Conservation (phyloP, 192 early-diverging fungal species). For the Linnemannia zychae region DNA sequence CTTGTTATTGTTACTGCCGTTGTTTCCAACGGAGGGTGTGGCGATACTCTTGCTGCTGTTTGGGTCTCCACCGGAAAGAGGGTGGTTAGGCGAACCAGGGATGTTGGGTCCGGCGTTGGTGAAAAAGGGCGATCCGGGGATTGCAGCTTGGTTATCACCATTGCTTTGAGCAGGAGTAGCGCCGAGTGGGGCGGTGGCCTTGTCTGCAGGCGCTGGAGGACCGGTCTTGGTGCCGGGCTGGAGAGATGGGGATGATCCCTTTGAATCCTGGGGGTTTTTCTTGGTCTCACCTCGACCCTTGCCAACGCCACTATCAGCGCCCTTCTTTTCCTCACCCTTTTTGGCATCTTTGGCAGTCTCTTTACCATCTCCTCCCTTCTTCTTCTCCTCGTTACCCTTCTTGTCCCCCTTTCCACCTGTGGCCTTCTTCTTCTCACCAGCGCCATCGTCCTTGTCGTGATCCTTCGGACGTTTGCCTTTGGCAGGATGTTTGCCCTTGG, state of each 20-base stretch:
- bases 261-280: background rate
- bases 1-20: background rate
- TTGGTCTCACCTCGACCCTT: background rate
- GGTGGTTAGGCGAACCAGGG: background rate
- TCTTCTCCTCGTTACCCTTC: background rate
- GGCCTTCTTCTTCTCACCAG: background rate
- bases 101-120: background rate
- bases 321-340: background rate
- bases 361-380: background rate
- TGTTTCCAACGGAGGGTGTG: background rate
- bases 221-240: background rate
- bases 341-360: background rate
- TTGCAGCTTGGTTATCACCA: background rate
- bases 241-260: too few relatives aligned
- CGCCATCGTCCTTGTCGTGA: background rate
- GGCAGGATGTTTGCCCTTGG: background rate
- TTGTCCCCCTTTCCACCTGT: background rate
- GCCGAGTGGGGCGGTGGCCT: background rate
- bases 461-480: conserved; percentile 7
- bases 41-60: background rate
- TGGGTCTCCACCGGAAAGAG: background rate
- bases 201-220: background rate
- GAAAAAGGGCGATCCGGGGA: conserved; percentile 12
- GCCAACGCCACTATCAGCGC: background rate
- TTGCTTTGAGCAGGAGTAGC: background rate